These are phyloP conservation scores for Hippophae rhamnoides DNA, from an alignment of 306 rosid genomes.

Conservation along the genomic window DNA sequence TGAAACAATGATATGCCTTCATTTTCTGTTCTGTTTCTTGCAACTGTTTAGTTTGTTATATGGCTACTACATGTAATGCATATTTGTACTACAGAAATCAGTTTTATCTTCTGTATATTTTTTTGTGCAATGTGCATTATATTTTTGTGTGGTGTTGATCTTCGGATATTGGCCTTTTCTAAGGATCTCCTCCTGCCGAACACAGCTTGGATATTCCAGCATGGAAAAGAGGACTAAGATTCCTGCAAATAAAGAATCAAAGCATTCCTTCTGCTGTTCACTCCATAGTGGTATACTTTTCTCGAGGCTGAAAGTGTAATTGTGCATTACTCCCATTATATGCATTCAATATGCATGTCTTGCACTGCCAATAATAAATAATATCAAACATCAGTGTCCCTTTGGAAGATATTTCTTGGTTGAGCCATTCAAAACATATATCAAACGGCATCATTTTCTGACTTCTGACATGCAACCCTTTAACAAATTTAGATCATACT, in stretches of 20 bases:
- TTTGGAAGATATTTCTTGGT: neutral
- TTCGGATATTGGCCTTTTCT: constrained; percentile 87
- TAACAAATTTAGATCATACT: neutral
- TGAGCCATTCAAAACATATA: neutral
- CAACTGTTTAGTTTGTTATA: neutral
- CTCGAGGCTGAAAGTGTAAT: constrained; percentile 15
- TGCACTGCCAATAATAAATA: neutral
- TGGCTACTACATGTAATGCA: neutral
- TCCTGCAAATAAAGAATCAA: constrained; percentile 54
- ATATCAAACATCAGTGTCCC: neutral
- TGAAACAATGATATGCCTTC: neutral
- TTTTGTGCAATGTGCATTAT: constrained; percentile 19
- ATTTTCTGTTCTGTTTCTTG: neutral
- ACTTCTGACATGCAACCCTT: neutral
- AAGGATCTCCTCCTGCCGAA: constrained; percentile 99
- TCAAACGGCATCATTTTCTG: neutral
- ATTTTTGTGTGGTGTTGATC: constrained; percentile 70
- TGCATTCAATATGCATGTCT: neutral
- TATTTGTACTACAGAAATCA: neutral
- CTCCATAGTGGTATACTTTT: constrained; percentile 73
- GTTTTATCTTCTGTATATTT: constrained; percentile 10
- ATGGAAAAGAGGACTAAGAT: constrained; percentile 74
- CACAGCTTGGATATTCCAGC: constrained; percentile 98
- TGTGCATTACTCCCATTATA: constrained; percentile 5
- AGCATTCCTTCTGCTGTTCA: constrained; percentile 80